Conservation (phyloP, 2,329 filamentous ascomycete genomes). For the Tolypocladium ophioglossoides region DNA sequence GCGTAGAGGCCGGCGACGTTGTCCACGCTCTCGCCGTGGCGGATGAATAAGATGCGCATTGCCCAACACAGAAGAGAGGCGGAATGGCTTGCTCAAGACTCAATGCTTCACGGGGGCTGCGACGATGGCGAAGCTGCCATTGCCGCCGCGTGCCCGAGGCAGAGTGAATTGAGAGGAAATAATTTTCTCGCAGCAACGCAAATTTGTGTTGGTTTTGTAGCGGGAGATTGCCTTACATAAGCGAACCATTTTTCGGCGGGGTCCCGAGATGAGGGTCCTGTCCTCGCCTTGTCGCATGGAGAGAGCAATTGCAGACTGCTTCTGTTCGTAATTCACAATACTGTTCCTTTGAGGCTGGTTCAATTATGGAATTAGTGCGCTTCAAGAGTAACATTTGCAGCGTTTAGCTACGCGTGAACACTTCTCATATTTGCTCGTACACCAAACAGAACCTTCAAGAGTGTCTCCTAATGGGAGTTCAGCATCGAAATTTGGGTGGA, state of each 20-base stretch:
- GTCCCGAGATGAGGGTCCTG: too few species aligned
- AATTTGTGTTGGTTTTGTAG: not conserved
- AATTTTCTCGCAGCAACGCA: not conserved
- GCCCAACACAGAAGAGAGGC: not conserved
- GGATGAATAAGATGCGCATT: slow-evolving; percentile 58
- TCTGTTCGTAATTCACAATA: too few species aligned
- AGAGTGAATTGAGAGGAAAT: not conserved
- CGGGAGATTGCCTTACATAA: not conserved
- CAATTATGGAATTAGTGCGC: too few species aligned
- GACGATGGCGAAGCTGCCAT: not conserved
- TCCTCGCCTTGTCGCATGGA: too few species aligned
- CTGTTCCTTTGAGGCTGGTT: too few species aligned
- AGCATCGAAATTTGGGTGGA: too few species aligned
- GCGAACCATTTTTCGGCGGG: not conserved
- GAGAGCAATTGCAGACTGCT: too few species aligned
- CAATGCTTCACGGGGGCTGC: not conserved
- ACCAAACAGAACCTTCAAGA: too few species aligned
- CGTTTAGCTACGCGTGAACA: too few species aligned
- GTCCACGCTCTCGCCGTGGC: slow-evolving; percentile 85
- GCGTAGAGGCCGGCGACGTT: slow-evolving; percentile 74
- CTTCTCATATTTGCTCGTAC: too few species aligned
- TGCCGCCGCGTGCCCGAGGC: not conserved
- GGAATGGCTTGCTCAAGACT: not conserved
- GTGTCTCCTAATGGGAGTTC: too few species aligned
- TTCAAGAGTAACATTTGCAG: too few species aligned